Evolutionary conservation across 106 monocot species (phyloP), one percentile per base, ranked within the genome.

Genomic region (Allium sativum): DNA sequence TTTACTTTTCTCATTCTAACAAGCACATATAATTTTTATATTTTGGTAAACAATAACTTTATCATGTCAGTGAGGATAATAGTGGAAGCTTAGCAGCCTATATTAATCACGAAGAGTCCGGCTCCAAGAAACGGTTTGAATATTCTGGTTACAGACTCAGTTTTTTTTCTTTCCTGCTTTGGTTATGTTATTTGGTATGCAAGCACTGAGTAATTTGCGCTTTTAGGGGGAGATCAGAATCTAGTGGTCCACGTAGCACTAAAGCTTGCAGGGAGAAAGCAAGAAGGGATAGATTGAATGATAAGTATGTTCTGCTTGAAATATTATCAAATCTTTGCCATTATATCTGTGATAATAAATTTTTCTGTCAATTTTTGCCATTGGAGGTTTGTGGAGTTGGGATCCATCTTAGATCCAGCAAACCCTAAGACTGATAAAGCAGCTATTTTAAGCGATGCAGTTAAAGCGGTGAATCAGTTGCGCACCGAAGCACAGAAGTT

Each of bases 191-290:
- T 50, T 48, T 50, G 48, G 12, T 73, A 75, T 21, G 50, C 56
- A 58, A 57, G 4, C 48, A 13, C n/a, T n/a, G 52, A 52, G 10
- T 47, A 71, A 58, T 47, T 45, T 2, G 47, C 20, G 22, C 51
- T 46, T 52, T 58, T 71, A 89, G 89, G 67, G 68, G 19, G 14
- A 84, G 84, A 44, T 48, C 74, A 68, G 84, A 84, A 57, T 74
- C 84, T 10, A 53, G 61, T 45, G 53, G 61, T 56, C 48, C 8
- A n/a, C 72, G 76, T 9, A 68, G 76, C 45, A 81, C 89, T 8
- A 89, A 89, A 69, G 89, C 89, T 65, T 89, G 81, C 65, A 76
- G 84, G 74, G 89, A 89, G 74, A 89, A 89, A 65, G 74, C 84
- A 76, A 81, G 84, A 71, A 84, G 89, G 59, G 89, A 89, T 42